Percentiles rank a stretch among this genome's conserved stretches.
Evolutionary conservation across 176 grass and related monocot species (phyloP).

Genomic region (Carex pumila): DNA sequence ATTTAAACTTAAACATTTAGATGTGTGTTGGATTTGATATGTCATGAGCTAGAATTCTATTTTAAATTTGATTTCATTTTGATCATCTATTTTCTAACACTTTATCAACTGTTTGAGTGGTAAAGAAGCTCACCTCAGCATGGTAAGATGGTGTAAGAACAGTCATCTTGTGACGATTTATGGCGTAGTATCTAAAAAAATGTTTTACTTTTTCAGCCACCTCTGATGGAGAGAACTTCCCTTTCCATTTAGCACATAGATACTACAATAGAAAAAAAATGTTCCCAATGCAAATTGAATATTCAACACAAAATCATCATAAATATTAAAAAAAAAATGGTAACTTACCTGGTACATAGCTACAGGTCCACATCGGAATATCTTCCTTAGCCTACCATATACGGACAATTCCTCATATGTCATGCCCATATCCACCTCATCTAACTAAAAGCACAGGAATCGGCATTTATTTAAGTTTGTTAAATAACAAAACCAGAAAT

Average conservation of each 20-base stretch:
- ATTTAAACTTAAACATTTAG: background rate
- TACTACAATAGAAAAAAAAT: constrained; percentile 40
- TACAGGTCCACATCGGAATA: constrained; percentile 93
- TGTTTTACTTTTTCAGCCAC: constrained; percentile 98
- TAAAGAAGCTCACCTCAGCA: constrained; percentile 52
- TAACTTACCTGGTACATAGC: constrained; percentile 84
- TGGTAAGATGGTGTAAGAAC: constrained; percentile 95
- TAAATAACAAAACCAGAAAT: background rate
- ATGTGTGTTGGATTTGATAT: background rate
- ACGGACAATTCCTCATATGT: constrained; percentile 90
- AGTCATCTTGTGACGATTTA: constrained; percentile 98
- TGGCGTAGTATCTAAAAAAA: constrained; percentile 94
- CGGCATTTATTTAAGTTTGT: background rate
- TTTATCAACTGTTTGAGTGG: background rate
- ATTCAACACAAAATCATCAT: background rate
- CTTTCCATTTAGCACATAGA: constrained; percentile 80
- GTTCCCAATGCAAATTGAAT: background rate
- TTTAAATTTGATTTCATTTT: background rate
- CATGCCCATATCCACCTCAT: constrained; percentile 99
- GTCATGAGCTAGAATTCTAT: background rate
- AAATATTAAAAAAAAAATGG: background rate
- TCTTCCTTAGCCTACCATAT: constrained; percentile 95
- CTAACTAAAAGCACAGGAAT: constrained; percentile 47
- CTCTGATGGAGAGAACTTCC: constrained; percentile 67
- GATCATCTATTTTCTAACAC: background rate